phyloP scores from a whole-genome alignment of 169 alveolate genomes.

The Neospora caninum region DNA sequence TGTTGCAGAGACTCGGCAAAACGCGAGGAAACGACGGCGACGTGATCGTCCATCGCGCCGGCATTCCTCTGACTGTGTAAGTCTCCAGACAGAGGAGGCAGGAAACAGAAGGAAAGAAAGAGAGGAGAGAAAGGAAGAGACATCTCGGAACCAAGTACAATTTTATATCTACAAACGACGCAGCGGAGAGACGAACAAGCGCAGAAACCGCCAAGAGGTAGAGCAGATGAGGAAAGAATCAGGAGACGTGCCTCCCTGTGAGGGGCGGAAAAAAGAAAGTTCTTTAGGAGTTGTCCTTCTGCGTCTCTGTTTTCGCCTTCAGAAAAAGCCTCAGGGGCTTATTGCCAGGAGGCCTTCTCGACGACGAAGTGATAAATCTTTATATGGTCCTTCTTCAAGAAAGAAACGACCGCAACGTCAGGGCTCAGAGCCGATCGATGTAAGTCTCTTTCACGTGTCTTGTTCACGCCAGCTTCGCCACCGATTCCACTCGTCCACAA shows the following conservation, averaged over 20 bases:
- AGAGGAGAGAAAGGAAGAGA: background rate
- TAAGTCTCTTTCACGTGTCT: too few species aligned
- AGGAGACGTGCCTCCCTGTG: background rate
- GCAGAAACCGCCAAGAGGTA: background rate
- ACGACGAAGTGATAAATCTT: conserved; percentile 55
- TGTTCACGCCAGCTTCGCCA: too few species aligned
- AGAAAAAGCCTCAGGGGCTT: conserved; percentile 7
- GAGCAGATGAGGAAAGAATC: background rate
- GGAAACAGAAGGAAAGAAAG: background rate
- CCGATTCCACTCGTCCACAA: too few species aligned
- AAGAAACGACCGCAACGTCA: conserved; percentile 36
- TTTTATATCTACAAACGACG: background rate
- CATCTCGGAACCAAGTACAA: background rate
- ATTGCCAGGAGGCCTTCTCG: conserved; percentile 46
- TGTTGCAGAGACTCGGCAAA: background rate
- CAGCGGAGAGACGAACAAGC: background rate
- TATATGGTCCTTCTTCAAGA: conserved; percentile 55
- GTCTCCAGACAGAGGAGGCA: background rate
- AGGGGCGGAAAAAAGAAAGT: background rate
- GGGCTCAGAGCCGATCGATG: background rate
- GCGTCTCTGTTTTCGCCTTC: background rate
- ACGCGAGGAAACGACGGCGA: background rate
- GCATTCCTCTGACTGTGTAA: background rate
- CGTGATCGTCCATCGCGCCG: background rate
- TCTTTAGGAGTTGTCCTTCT: too few species aligned